Evolutionary conservation across 352 stramenopile species (phyloP).

Genomic region (Peronosclerospora sorghi): DNA sequence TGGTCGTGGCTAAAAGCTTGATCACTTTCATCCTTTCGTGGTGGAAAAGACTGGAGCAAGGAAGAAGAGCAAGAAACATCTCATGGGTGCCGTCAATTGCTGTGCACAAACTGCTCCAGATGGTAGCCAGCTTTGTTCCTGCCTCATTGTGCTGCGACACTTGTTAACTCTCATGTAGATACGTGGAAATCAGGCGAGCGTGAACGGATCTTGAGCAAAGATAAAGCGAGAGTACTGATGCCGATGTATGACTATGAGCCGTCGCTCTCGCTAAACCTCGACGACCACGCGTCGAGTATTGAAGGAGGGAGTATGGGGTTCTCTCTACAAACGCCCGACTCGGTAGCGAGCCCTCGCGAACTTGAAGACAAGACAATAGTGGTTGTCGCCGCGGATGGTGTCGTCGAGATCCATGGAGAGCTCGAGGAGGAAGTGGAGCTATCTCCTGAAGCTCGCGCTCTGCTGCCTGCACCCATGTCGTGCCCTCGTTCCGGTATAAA

Average conservation of each 20-base stretch:
- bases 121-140: conserved; percentile 2
- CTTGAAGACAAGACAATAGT: conserved; percentile 15
- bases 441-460: conserved; percentile 6
- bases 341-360: background rate
- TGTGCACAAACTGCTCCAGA: conserved; percentile 24
- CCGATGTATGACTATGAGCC: conserved; percentile 29
- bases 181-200: conserved; percentile 18
- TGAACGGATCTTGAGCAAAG: conserved; percentile 8
- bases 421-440: background rate
- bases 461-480: conserved; percentile 22
- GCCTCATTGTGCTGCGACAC: conserved; percentile 1
- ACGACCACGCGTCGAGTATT: conserved; percentile 11
- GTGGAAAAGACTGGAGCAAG: conserved; percentile 8
- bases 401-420: conserved; percentile 9
- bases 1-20: background rate
- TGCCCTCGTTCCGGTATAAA: conserved; percentile 20
- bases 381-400: conserved; percentile 13
- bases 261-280: conserved; percentile 23
- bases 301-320: conserved; percentile 6
- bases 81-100: conserved; percentile 27
- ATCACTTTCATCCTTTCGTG: background rate
- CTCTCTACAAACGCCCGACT: conserved; percentile 12
- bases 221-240: conserved; percentile 21
- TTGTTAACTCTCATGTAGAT: background rate
- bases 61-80: conserved; percentile 1